Evolutionary conservation across 2,329 filamentous ascomycete species (phyloP), one percentile per base, ranked within the genome.

Genomic region (Calycina marina): DNA sequence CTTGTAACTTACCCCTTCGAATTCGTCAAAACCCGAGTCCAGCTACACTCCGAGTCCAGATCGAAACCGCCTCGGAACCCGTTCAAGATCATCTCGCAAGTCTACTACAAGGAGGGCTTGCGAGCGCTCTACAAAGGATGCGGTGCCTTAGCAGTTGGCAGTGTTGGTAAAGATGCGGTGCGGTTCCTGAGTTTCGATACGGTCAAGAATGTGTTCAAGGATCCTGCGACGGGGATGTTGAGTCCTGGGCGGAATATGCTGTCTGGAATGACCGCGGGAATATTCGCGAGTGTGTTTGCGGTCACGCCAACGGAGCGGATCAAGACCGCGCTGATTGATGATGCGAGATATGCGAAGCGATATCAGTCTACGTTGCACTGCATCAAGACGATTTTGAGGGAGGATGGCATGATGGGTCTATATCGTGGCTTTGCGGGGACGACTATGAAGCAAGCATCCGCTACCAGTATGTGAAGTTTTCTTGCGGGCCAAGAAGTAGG

Each of bases 231-330:
- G 1, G 72, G 71, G 0, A 64, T 59, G 1, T 51, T 78, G 5
- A 67, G 68, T 0, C 63, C 72, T 0, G 45, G 58, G 1, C 56
- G 66, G 2, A 74, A 69, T 24, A 60, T 79, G n/a, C 46, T 69
- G 0, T 72, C 72, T 4, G 75, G 75, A 6, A 77, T 78, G 69
- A 56, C 61, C 1, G 68, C 71, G 0, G 75, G 75, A 0, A 62
- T 72, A 0, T 62, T 74, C 0, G 72, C 74, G 12, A 71, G 64
- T 34, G 58, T 74, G 0, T 62, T 67, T n/a, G 72, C 72, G 2
- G 74, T 80, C 1, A 80, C 74, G 2, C 75, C 75, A 0, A 76
- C 71, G 0, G 75, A 80, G 45, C 61, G 74, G 11, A 69, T 80
- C 46, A 80, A 79, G 49, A 80, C 75, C 1, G 72, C 72, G 0